phyloP scores from a whole-genome alignment of 441 rosid species.

The Erysimum cheiri region DNA sequence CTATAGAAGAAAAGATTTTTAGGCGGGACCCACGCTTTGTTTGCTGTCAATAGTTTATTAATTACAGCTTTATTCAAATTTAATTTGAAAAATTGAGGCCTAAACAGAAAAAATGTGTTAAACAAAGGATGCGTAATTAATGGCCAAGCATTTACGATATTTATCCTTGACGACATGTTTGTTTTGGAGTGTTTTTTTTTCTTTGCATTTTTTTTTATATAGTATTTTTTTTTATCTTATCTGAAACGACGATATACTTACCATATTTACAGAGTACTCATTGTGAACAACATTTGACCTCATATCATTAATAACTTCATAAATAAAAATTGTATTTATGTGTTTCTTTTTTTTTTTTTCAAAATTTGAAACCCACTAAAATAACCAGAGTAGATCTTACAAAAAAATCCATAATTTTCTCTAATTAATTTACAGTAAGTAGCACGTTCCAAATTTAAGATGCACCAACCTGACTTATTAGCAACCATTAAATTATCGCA shows the following conservation, averaged over 20 bases:
- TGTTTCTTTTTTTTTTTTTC: neutral
- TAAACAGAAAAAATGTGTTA: constrained; percentile 21
- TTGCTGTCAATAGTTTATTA: constrained; percentile 39
- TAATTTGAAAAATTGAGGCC: constrained; percentile 4
- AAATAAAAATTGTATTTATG: neutral
- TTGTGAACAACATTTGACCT: neutral
- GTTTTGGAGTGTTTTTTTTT: neutral
- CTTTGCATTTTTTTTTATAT: neutral
- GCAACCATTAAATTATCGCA: neutral
- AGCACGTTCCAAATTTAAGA: neutral
- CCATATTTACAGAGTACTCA: neutral
- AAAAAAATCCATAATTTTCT: no score
- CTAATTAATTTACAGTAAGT: neutral
- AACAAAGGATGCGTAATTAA: constrained; percentile 18
- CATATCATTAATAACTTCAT: neutral
- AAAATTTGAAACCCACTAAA: neutral
- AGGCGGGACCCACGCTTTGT: constrained; percentile 28
- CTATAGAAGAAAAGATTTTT: neutral
- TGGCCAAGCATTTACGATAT: constrained; percentile 13
- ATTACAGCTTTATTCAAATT: constrained; percentile 29
- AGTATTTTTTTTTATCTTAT: neutral
- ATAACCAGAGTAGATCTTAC: neutral
- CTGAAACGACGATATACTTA: neutral
- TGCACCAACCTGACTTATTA: neutral
- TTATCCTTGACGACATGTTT: constrained; percentile 11